Conservation (phyloP, 306 rosid genomes). For the Sesbania bispinosa region DNA sequence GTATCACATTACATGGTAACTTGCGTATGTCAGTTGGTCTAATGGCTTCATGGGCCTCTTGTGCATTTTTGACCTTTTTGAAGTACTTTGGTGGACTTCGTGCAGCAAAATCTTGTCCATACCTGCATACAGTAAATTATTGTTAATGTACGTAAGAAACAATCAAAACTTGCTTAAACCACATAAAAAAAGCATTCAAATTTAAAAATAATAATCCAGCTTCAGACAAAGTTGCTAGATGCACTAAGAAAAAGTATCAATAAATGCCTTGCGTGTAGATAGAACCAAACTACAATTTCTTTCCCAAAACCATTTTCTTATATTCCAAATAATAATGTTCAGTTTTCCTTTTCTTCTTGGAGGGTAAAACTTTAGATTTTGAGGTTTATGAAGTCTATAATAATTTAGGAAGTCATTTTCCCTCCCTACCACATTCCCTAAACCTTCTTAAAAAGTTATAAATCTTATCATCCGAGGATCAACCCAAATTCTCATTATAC, state of each 20-base stretch:
- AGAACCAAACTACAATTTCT: slow-evolving; percentile 9
- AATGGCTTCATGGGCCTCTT: slow-evolving; percentile 99
- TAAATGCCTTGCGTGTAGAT: background rate
- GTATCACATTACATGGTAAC: slow-evolving; percentile 65
- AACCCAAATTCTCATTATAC: background rate
- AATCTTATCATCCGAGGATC: background rate
- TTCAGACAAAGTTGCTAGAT: background rate
- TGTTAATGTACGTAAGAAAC: background rate
- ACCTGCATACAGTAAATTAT: slow-evolving; percentile 55
- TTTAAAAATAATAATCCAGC: background rate
- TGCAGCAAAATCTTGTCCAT: slow-evolving; percentile 67
- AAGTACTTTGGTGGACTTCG: slow-evolving; percentile 60
- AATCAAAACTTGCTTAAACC: background rate
- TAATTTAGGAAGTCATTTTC: background rate
- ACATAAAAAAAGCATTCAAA: slow-evolving; percentile 15
- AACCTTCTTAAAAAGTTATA: background rate
- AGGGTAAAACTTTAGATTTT: background rate
- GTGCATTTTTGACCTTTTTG: slow-evolving; percentile 98
- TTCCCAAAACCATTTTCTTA: background rate
- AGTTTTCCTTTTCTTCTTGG: background rate
- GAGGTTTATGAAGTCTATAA: background rate
- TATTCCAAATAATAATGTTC: background rate
- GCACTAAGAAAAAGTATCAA: background rate
- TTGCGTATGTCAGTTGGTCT: slow-evolving; percentile 84
- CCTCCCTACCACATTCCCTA: background rate